phyloP scores from a whole-genome alignment of 371 early-diverging fungal species.

The Actinomortierella wolfii region DNA sequence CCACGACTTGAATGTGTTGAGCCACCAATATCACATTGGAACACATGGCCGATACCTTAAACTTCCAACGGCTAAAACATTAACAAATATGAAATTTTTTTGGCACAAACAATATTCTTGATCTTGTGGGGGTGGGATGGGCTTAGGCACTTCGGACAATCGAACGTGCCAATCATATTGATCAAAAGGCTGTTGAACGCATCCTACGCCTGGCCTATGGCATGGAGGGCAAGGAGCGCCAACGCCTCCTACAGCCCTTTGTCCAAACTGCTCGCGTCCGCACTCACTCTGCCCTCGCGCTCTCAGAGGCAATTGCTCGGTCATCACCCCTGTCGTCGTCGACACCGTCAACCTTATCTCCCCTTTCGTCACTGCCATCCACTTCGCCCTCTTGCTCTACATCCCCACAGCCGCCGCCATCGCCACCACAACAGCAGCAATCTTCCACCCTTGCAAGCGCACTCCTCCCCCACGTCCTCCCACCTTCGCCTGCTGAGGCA shows the following conservation, averaged over 20 bases:
- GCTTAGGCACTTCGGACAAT: constrained; percentile 38
- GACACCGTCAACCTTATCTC: not conserved
- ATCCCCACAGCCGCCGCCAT: not conserved
- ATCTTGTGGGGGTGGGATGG: no score
- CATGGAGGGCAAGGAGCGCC: constrained; percentile 27
- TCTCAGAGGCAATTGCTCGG: constrained; percentile 14
- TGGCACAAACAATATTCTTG: no score
- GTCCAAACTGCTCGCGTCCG: constrained; percentile 19
- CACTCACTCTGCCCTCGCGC: constrained; percentile 14
- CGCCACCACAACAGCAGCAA: not conserved
- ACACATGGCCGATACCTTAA: no score
- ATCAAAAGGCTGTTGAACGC: constrained; percentile 25
- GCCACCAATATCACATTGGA: no score
- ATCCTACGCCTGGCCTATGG: constrained; percentile 30
- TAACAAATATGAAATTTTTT: no score
- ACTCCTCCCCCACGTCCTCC: not conserved
- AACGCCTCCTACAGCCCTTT: constrained; percentile 25
- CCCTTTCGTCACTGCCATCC: not conserved
- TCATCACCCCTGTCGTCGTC: not conserved
- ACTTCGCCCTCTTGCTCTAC: not conserved
- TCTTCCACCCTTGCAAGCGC: not conserved
- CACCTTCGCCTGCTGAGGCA: not conserved
- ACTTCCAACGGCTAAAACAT: no score
- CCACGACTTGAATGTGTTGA: no score
- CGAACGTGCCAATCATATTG: constrained; percentile 42